These are phyloP conservation scores for Teratosphaeria pseudoeucalypti DNA, from an alignment of 2,329 filamentous ascomycete genomes.

Conservation along the genomic window DNA sequence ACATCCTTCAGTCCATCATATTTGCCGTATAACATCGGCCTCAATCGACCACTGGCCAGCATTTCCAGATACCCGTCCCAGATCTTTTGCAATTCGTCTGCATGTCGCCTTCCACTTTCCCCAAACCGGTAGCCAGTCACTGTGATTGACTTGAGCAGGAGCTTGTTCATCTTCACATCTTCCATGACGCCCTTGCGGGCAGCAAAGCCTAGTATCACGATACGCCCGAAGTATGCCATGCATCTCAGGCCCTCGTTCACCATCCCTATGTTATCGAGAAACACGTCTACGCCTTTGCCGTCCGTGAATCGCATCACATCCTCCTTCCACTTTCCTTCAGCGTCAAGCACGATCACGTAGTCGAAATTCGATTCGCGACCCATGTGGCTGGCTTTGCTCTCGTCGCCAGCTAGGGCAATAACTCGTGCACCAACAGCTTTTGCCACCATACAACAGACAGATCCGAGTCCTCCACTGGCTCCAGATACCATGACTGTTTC, in stretches of 20 bases:
- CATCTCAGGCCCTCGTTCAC: slow-evolving; percentile 46
- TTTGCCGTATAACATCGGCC: slow-evolving; percentile 40
- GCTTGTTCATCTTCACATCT: slow-evolving; percentile 43
- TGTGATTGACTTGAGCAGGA: slow-evolving; percentile 44
- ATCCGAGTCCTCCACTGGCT: slow-evolving; percentile 45
- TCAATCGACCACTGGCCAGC: slow-evolving; percentile 38
- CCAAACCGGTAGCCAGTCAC: slow-evolving; percentile 49
- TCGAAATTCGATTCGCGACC: slow-evolving; percentile 20
- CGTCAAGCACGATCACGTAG: slow-evolving; percentile 22
- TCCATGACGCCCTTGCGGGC: slow-evolving; percentile 45
- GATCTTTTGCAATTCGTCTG: slow-evolving; percentile 36
- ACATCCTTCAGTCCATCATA: slow-evolving; percentile 44
- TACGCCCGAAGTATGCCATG: slow-evolving; percentile 42
- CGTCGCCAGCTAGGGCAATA: slow-evolving; percentile 42
- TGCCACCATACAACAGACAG: slow-evolving; percentile 47
- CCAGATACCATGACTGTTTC: slow-evolving; percentile 47
- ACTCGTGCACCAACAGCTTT: slow-evolving; percentile 44
- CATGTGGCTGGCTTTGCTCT: slow-evolving; percentile 32
- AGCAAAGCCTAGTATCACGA: slow-evolving; percentile 51
- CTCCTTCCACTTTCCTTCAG: slow-evolving; percentile 43
- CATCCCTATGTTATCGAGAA: slow-evolving; percentile 49
- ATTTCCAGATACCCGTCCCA: slow-evolving; percentile 44
- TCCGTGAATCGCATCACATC: slow-evolving; percentile 38
- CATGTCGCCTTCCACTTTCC: slow-evolving; percentile 43
- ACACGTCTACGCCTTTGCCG: slow-evolving; percentile 45